A percentile compares a stretch with the other conserved stretches of the same genome.
phyloP scores from a whole-genome alignment of 2,329 filamentous ascomycete genomes.

The Penicillium brasilianum region DNA sequence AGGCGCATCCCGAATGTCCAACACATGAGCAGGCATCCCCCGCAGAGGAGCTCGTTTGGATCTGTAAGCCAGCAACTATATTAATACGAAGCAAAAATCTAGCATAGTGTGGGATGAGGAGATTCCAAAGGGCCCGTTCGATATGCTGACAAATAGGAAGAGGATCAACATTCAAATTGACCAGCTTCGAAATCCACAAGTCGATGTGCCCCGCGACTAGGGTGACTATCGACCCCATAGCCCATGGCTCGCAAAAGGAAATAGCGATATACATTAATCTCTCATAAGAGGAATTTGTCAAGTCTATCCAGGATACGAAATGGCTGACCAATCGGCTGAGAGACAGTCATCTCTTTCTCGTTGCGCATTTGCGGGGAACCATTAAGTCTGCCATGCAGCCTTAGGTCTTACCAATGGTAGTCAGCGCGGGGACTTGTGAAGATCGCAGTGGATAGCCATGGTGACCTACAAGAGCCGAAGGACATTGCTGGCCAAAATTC shows the following conservation, averaged over 20 bases:
- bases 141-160: constrained; percentile 3
- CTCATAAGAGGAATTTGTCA: not conserved
- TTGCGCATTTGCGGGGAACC: not conserved
- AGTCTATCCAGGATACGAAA: not conserved
- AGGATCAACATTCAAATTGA: not conserved
- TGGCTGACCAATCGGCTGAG: not conserved
- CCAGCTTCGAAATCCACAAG: not conserved
- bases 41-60: not conserved
- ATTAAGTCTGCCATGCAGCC: not conserved
- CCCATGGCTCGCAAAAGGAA: not conserved
- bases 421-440: not conserved
- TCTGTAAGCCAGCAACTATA: constrained; percentile 5
- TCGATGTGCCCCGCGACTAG: not conserved
- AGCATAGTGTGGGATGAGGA: not conserved
- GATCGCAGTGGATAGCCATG: not conserved
- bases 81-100: constrained; percentile 8
- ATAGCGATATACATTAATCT: not conserved
- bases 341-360: not conserved
- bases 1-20: not conserved
- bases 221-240: not conserved
- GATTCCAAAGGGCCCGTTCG: not conserved
- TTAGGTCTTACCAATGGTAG: not conserved
- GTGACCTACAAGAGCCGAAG: not conserved
- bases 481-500: not conserved
- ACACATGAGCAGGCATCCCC: not conserved